These are phyloP conservation scores for Pestalotiopsis sp. DNA, from an alignment of 2,329 filamentous ascomycete genomes.

Conservation along the genomic window DNA sequence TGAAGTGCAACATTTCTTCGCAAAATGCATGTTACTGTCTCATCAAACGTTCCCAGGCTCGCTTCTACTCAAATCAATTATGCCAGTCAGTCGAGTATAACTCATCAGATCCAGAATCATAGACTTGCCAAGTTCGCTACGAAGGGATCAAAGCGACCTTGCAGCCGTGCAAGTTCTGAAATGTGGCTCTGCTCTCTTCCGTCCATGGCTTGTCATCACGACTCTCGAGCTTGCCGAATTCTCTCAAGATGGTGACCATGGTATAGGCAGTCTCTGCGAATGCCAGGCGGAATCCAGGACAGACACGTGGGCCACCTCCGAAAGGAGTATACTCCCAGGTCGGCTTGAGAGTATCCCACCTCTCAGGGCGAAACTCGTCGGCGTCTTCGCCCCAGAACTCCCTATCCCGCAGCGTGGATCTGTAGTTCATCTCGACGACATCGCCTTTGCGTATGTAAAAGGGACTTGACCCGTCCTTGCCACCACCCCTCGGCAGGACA, in stretches of 20 bases:
- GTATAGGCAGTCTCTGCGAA: constrained; percentile 54
- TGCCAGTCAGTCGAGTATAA: too few species aligned
- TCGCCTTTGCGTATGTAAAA: constrained; percentile 17
- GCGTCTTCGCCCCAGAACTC: constrained; percentile 23
- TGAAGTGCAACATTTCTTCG: too few species aligned
- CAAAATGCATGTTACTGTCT: too few species aligned
- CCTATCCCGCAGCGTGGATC: constrained; percentile 17
- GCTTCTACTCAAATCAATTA: not conserved
- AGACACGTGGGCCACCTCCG: constrained; percentile 55
- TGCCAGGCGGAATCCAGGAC: constrained; percentile 59
- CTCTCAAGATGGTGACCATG: constrained; percentile 1
- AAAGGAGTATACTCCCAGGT: constrained; percentile 55
- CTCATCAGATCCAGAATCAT: too few species aligned
- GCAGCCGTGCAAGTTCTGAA: not conserved
- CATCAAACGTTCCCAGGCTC: too few species aligned
- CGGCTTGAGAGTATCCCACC: constrained; percentile 36
- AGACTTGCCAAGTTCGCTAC: not conserved
- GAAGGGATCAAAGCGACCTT: not conserved
- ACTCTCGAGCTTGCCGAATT: not conserved
- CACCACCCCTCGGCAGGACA: constrained; percentile 15
- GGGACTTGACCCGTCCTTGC: constrained; percentile 15
- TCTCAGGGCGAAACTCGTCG: constrained; percentile 19
- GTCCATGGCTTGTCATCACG: constrained; percentile 4
- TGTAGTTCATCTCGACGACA: constrained; percentile 15
- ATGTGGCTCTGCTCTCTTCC: not conserved